Base-by-base conservation (phyloP, 208 protist species). In the Leishmania tarentolae region DNA sequence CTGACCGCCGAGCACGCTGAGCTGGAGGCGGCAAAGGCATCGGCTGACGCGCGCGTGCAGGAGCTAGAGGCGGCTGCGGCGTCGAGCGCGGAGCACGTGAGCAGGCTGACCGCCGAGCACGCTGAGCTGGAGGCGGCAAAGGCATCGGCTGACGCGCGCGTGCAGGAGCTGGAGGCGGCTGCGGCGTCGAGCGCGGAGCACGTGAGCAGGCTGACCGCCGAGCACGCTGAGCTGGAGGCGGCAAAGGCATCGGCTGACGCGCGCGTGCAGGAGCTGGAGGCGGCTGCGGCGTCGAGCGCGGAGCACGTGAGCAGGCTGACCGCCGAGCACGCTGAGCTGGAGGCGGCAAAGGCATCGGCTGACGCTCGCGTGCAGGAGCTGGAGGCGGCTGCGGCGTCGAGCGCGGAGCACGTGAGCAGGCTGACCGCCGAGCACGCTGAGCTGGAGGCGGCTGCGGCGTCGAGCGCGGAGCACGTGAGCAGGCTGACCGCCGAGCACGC, bases 171-270 rank as follows among this genome's bases (percentile, higher is more conserved):
- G 47, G 73, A 77, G 79, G 68, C 56, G 7, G 37, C 73, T 11
- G 79, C 52, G 0, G 24, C 79, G 35, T 47, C 75, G n/a, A 63
- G 28, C 3, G 42, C 31, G 8, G 63, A 68, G 75, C 0, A 0
- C 2, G 59, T 59, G 44, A 71, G 35, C 44, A 61, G 28, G 47
- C 52, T 77, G 61, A 61, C 71, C 42, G 57, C 75, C 31, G 50
- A 50, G 78, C 37, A 81, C 19, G 61, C 59, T 57, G 79, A 76
- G 57, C 79, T 82, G 53, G 79, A 76, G 46, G 71, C 79, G 8
- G 79, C 79, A 21, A 53, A 50, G 6, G 61, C 44, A 3, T 37
- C 3, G 4, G 37, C 56, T 57, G 79, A 77, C 28, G 28, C 79
- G 19, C 52, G 52, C 42, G 42, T 56, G 37, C 28, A 59, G 42